phyloP scores from a whole-genome alignment of 805 yeast species.

The Schwanniomyces yamadae region DNA sequence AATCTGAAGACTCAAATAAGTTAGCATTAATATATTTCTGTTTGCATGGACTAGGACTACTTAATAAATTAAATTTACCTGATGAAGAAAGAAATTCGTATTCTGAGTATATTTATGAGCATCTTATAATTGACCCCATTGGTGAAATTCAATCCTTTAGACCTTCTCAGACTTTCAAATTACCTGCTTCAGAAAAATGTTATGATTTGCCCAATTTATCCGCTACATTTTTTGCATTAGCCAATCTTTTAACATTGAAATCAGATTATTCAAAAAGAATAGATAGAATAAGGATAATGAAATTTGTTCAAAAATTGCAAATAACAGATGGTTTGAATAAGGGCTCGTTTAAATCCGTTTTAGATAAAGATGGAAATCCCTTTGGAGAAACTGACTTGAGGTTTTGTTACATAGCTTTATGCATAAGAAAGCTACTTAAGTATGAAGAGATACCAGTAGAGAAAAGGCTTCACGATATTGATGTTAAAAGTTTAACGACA shows the following conservation, averaged over 20 bases:
- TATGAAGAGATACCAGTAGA: conserved; percentile 26
- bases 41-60: conserved; percentile 55
- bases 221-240: conserved; percentile 74
- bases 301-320: conserved; percentile 63
- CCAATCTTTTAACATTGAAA: conserved; percentile 51
- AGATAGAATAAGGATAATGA: conserved; percentile 49
- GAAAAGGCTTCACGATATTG: conserved; percentile 36
- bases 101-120: conserved; percentile 47
- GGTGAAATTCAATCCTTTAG: conserved; percentile 49
- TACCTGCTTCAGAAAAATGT: conserved; percentile 11
- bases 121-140: conserved; percentile 32
- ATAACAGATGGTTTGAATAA: conserved; percentile 21
- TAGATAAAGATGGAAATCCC: conserved; percentile 16
- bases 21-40: conserved; percentile 72
- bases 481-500: conserved; percentile 35
- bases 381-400: conserved; percentile 75
- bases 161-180: conserved; percentile 51
- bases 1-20: conserved; percentile 67
- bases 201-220: conserved; percentile 69
- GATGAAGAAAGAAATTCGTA: conserved; percentile 25
- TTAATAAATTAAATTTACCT: conserved; percentile 34
- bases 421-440: conserved; percentile 54
- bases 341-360: conserved; percentile 38
- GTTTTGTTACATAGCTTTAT: conserved; percentile 69
- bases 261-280: conserved; percentile 35